Evolutionary conservation across 371 early-diverging fungal species (phyloP), one percentile per base, ranked within the genome.

Genomic region (Syncephalastrum sp.): DNA sequence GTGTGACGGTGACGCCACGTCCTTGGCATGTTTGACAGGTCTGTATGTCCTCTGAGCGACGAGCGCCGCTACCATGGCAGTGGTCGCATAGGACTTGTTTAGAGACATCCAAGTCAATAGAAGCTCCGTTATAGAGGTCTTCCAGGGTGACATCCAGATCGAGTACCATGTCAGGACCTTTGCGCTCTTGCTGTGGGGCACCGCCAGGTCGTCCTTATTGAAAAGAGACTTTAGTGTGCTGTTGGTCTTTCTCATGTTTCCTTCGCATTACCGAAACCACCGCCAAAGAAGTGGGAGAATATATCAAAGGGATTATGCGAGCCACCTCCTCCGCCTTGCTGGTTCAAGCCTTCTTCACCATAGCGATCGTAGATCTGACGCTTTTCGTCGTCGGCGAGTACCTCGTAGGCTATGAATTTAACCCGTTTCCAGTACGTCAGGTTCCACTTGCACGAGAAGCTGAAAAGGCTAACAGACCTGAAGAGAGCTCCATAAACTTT

Each of bases 301-400:
- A 96, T 92, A 74, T 95, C 95, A 69, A 94, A 94, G 3, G 97
- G 94, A 65, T 96, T 91, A 60, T 91, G 93, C 83, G 91, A 93
- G 8, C 64, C 68, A 27, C 82, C 83, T 6, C 81, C 79, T 24
- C 74, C 79, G 21, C 81, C 74, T 14, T 81, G 78, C 23, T 86
- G 82, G 64, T 94, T 89, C 54, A 97, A 71, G 5, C 96, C 97
- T 58, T 96, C 96, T 72, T 94, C 96, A 25, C 97, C 97, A 60
- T 91, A 92, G 46, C 84, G 83, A 75, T 99, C 98, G 72, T 97
- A 98, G 43, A 91, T 83, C 12, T 80, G 63, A 51, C 94, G 87
- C 74, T 96, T 94, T 62, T 98, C 94, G 50, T 90, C 87, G 63
- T 98, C 94, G 27, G 79, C 84, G 46, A 99, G 82, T 3, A 96